Evolutionary conservation across 1,284 basidiomycete genomes (phyloP).

Genomic region (Cystobasidium slooffiae): DNA sequence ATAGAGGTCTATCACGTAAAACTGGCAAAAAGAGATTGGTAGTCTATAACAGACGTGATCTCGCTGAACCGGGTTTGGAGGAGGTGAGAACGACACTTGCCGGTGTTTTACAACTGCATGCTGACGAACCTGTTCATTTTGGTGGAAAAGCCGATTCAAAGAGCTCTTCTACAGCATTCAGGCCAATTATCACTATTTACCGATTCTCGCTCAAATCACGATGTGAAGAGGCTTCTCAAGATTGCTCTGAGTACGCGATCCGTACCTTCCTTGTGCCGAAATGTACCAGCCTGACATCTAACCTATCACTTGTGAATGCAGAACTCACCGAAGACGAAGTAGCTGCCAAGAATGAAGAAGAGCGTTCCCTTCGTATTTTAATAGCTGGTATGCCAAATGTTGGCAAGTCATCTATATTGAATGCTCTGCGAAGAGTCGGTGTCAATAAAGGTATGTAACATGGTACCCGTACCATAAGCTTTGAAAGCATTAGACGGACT

Average conservation of each 20-base stretch:
- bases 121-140: not conserved
- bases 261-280: not conserved
- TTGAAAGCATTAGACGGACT: not conserved
- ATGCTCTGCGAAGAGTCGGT: slow-evolving; percentile 85
- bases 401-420: slow-evolving; percentile 92
- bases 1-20: slow-evolving; percentile 28
- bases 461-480: not conserved
- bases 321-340: slow-evolving; percentile 31
- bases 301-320: not conserved
- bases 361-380: slow-evolving; percentile 63
- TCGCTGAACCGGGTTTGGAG: slow-evolving; percentile 82
- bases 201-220: slow-evolving; percentile 60
- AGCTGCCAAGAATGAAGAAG: slow-evolving; percentile 49
- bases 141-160: slow-evolving; percentile 57
- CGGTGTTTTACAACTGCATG: not conserved
- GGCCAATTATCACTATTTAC: slow-evolving; percentile 62
- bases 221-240: slow-evolving; percentile 59
- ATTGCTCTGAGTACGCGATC: slow-evolving; percentile 58
- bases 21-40: slow-evolving; percentile 69
- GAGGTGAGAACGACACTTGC: slow-evolving; percentile 64
- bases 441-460: slow-evolving; percentile 74
- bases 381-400: slow-evolving; percentile 99
- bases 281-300: not conserved
- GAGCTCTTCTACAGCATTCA: slow-evolving; percentile 59
- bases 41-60: slow-evolving; percentile 90